phyloP scores from a whole-genome alignment of 2,329 filamentous ascomycete species.

The Alternaria sp. region DNA sequence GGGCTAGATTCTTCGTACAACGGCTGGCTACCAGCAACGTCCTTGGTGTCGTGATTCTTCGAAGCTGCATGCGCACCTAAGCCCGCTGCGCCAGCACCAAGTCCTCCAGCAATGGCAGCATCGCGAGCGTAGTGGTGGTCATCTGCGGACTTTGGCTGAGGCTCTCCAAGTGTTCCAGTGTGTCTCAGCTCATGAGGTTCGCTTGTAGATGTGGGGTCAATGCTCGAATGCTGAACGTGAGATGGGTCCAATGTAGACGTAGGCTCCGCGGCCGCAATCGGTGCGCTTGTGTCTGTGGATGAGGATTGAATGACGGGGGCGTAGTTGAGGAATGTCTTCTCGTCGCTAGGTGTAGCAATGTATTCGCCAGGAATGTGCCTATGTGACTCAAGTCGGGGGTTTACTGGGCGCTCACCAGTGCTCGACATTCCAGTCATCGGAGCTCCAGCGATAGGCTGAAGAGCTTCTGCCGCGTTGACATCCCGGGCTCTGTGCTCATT shows the following conservation, averaged over 20 bases:
- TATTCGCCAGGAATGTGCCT: slow-evolving; percentile 46
- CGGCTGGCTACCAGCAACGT: slow-evolving; percentile 10
- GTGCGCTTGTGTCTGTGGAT: not conserved
- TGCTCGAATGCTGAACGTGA: not conserved
- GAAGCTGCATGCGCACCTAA: slow-evolving; percentile 25
- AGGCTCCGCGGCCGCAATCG: not conserved
- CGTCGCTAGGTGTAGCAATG: slow-evolving; percentile 37
- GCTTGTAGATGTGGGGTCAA: not conserved
- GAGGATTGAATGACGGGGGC: slow-evolving; percentile 10
- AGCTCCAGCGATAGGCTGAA: not conserved
- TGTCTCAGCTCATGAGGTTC: slow-evolving; percentile 31
- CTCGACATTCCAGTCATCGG: not conserved
- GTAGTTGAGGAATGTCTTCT: slow-evolving; percentile 33
- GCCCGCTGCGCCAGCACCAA: slow-evolving; percentile 32
- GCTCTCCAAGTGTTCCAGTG: slow-evolving; percentile 30
- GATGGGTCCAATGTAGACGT: not conserved
- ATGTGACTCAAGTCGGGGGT: slow-evolving; percentile 42
- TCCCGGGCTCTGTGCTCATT: slow-evolving; percentile 26
- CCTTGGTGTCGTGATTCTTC: slow-evolving; percentile 21
- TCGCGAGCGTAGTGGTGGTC: slow-evolving; percentile 36
- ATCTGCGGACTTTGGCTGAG: slow-evolving; percentile 20
- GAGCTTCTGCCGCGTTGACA: slow-evolving; percentile 21
- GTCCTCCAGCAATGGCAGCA: slow-evolving; percentile 35
- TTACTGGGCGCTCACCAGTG: slow-evolving; percentile 22
- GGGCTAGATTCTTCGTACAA: slow-evolving; percentile 30